A percentile compares a stretch with the other conserved stretches of the same genome.
Evolutionary conservation across 768 basidiomycete genomes (phyloP).

Genomic region (Kondoa malvinella): DNA sequence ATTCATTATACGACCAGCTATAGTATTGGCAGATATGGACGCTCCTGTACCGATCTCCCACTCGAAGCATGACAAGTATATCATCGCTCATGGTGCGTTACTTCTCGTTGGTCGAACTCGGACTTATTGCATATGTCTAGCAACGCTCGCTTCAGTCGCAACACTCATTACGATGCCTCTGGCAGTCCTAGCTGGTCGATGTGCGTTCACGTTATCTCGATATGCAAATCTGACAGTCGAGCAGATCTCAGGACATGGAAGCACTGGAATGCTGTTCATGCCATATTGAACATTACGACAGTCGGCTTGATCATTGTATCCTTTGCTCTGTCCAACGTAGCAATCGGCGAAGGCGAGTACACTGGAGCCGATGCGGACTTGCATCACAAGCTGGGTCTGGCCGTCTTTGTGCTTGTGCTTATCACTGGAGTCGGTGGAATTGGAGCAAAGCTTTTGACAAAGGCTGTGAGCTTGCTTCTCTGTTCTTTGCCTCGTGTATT

Average conservation of each 20-base stretch:
- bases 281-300: neutral
- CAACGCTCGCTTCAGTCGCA: too few species aligned
- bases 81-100: too few species aligned
- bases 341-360: neutral
- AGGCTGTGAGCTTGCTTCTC: neutral
- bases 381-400: neutral
- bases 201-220: neutral
- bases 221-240: neutral
- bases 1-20: too few species aligned
- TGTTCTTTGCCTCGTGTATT: too few species aligned
- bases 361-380: neutral
- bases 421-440: neutral
- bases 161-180: neutral
- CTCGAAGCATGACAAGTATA: too few species aligned
- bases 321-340: neutral
- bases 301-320: neutral
- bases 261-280: neutral
- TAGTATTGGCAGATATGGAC: too few species aligned
- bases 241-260: neutral
- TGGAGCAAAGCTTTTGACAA: neutral
- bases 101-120: too few species aligned
- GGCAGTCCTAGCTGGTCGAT: neutral
- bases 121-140: too few species aligned
- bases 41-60: too few species aligned
- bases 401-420: neutral